Evolutionary conservation across 305 asterid species (phyloP), one percentile per base, ranked within the genome.

Genomic region (Fraxinus greggii): DNA sequence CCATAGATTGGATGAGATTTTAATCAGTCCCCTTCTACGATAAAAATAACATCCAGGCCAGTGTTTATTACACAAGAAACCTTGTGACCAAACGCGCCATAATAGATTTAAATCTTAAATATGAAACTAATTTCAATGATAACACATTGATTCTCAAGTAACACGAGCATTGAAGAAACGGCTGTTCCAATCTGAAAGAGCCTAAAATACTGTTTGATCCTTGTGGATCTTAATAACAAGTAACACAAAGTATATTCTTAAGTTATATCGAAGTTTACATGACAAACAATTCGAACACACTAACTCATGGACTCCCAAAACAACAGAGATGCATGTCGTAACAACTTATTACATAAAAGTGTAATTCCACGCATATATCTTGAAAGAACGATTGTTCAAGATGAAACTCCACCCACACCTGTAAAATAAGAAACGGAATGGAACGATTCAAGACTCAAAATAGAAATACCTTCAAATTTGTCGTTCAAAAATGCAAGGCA

Each of bases 1-100:
- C 87, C 26, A 13, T 63, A 26, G 93, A 90, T 87, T 88, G 91
- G 92, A 79, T 81, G 75, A 74, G 79, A 83, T 4, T 5, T 19
- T 19, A 8, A 10, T 3, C 32, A 17, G 67, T n/a, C 69, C 23
- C 78, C 26, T n/a, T 15, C 21, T 23, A 21, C 21, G 12, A n/a
- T 23, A 23, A 24, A 65, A 38, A 65, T 61, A 31, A 51, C 26
- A 0, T 21, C 26, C 67, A 19, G 24, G 67, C 63, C 9, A n/a
- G 15, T 59, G 70, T 59, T 23, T 59, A 59, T 23, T 59, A 8
- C 70, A 59, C 70, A 59, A 59, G 4, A 45, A 59, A 45, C 70
- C 70, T 59, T 59, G 70, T 21, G 21, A 42, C n/a, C n/a, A 42
- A 48, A 48, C 59, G 4, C 15, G 24, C 63, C 24, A 51, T n/a